Percentiles rank a stretch among this genome's conserved stretches.
These are phyloP conservation scores for Solanum etuberosum DNA, from an alignment of 257 asterid genomes.

Conservation along the genomic window DNA sequence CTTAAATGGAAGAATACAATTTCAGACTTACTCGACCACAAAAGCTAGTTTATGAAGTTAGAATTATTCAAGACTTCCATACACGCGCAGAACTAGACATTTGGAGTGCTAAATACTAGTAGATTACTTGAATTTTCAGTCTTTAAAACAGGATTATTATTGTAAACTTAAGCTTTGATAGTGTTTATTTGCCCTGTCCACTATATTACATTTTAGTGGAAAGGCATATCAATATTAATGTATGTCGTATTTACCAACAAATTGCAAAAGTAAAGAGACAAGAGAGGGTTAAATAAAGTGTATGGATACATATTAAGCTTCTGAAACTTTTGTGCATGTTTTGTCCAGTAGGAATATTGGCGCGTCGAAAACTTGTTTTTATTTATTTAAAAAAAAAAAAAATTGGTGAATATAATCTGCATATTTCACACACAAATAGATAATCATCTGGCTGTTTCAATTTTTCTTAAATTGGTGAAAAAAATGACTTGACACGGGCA, in stretches of 20 bases:
- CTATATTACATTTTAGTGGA: background rate
- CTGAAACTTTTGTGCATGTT: background rate
- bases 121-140: background rate
- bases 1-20: background rate
- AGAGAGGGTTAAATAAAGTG: background rate
- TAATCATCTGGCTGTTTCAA: background rate
- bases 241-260: background rate
- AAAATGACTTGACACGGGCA: background rate
- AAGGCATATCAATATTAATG: background rate
- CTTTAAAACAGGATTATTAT: background rate
- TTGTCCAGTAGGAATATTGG: background rate
- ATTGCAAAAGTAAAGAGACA: background rate
- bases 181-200: background rate
- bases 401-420: background rate
- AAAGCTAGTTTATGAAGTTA: background rate
- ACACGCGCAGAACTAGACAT: background rate
- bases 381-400: no score
- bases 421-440: background rate
- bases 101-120: background rate
- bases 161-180: background rate
- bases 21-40: background rate
- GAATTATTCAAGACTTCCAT: background rate
- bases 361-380: background rate
- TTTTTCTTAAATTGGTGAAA: background rate
- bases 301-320: background rate